A percentile compares a stretch with the other conserved stretches of the same genome.
These are phyloP conservation scores for Gaultheria prostrata DNA, from an alignment of 148 eudicot genomes.

Conservation along the genomic window DNA sequence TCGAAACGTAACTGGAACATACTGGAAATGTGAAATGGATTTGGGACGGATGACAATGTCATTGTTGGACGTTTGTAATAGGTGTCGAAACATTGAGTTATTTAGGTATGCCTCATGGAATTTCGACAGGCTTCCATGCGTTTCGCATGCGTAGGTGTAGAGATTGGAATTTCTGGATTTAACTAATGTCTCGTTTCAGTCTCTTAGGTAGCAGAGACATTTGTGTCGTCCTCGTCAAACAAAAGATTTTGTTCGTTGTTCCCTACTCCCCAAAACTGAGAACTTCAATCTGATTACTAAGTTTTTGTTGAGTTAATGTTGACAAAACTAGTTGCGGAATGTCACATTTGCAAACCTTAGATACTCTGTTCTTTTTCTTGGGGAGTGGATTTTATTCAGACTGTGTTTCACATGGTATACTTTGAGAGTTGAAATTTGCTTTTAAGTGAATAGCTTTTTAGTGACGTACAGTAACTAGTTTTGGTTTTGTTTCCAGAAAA, in stretches of 20 bases:
- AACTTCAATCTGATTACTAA: background rate
- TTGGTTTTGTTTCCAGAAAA: conserved; percentile 17
- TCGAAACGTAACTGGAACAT: background rate
- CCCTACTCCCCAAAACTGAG: background rate
- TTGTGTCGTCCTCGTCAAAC: background rate
- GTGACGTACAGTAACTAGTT: background rate
- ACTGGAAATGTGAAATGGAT: background rate
- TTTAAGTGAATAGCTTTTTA: background rate
- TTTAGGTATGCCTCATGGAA: background rate
- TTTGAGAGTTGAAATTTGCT: background rate
- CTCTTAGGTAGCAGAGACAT: background rate
- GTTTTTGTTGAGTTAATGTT: background rate
- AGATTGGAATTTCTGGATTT: background rate
- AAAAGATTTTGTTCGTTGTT: background rate
- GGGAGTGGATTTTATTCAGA: background rate
- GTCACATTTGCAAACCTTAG: background rate
- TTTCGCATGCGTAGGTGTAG: background rate
- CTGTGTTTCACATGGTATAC: background rate
- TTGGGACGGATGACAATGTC: background rate
- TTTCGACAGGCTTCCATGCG: background rate
- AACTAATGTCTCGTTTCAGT: background rate
- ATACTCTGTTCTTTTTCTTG: too few species aligned
- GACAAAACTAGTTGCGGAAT: background rate
- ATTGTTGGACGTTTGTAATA: background rate
- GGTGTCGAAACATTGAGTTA: background rate